Percentiles rank a stretch among this genome's conserved stretches.
These are phyloP conservation scores for Candida arabinofermentans DNA, from an alignment of 805 yeast genomes.

Conservation along the genomic window DNA sequence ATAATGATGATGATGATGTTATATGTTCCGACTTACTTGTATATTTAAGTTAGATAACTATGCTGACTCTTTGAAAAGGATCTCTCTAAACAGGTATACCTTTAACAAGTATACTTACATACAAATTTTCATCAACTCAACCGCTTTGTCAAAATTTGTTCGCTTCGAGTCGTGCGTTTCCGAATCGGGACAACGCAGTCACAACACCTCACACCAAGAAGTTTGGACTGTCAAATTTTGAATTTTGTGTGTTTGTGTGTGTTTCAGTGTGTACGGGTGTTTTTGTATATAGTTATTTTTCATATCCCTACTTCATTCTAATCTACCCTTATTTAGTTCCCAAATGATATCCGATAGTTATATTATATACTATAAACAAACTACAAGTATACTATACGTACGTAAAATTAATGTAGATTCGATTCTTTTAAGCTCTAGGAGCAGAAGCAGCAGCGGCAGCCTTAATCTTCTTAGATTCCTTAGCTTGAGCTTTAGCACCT, in stretches of 20 bases:
- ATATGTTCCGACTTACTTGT: neutral
- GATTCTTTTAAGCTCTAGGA: neutral
- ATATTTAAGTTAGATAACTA: constrained; percentile 1
- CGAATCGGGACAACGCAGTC: too few species aligned
- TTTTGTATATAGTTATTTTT: too few species aligned
- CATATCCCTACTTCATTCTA: too few species aligned
- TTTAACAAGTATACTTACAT: neutral
- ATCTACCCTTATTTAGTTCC: too few species aligned
- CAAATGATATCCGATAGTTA: too few species aligned
- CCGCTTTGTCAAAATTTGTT: too few species aligned
- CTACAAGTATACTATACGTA: neutral
- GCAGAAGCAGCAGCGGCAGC: constrained; percentile 47
- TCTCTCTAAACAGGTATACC: neutral
- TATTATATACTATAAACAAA: neutral
- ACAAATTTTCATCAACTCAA: neutral
- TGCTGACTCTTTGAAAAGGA: neutral
- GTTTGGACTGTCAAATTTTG: too few species aligned
- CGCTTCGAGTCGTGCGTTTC: too few species aligned
- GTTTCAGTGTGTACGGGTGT: too few species aligned
- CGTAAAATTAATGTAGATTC: neutral
- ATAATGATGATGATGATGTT: too few species aligned
- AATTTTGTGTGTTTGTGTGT: too few species aligned
- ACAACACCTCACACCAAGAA: too few species aligned
- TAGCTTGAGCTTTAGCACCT: constrained; percentile 91
- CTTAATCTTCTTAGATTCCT: constrained; percentile 72